Percentiles rank a stretch among this genome's conserved stretches.
Evolutionary conservation across 2,329 filamentous ascomycete genomes (phyloP).

Genomic region (Fusarium tuaranense): DNA sequence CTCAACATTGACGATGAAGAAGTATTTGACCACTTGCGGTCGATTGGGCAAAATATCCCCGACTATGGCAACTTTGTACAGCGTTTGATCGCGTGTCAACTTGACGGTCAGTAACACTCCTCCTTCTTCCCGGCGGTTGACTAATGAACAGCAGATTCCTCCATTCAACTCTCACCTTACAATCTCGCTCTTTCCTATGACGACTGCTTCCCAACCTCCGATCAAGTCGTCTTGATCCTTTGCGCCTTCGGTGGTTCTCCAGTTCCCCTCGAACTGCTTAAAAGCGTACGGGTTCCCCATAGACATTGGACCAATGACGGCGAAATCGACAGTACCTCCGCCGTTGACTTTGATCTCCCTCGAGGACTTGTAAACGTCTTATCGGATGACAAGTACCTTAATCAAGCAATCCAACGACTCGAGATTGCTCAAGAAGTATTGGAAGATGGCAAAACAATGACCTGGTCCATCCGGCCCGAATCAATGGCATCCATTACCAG

Average conservation of each 20-base stretch:
- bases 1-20: slow-evolving; percentile 49
- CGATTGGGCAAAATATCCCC: slow-evolving; percentile 26
- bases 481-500: not conserved
- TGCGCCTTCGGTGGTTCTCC: slow-evolving; percentile 35
- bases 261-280: slow-evolving; percentile 42
- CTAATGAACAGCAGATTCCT: slow-evolving; percentile 10
- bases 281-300: slow-evolving; percentile 33
- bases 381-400: slow-evolving; percentile 24
- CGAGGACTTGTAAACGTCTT: slow-evolving; percentile 33
- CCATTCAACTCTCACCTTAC: slow-evolving; percentile 27
- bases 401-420: slow-evolving; percentile 3
- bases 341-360: slow-evolving; percentile 41
- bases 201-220: slow-evolving; percentile 39
- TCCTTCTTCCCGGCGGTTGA: accelerated
- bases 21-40: slow-evolving; percentile 44
- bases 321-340: slow-evolving; percentile 41
- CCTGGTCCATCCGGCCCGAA: slow-evolving; percentile 38
- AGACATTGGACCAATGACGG: slow-evolving; percentile 43
- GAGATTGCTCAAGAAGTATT: slow-evolving; percentile 28
- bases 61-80: slow-evolving; percentile 39
- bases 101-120: slow-evolving; percentile 14
- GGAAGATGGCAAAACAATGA: slow-evolving; percentile 26
- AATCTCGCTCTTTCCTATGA: slow-evolving; percentile 43
- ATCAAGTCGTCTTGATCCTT: slow-evolving; percentile 44
- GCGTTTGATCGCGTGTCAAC: slow-evolving; percentile 36